Evolutionary conservation across 768 basidiomycete species (phyloP).

Genomic region (Rhizopogon vulgaris): DNA sequence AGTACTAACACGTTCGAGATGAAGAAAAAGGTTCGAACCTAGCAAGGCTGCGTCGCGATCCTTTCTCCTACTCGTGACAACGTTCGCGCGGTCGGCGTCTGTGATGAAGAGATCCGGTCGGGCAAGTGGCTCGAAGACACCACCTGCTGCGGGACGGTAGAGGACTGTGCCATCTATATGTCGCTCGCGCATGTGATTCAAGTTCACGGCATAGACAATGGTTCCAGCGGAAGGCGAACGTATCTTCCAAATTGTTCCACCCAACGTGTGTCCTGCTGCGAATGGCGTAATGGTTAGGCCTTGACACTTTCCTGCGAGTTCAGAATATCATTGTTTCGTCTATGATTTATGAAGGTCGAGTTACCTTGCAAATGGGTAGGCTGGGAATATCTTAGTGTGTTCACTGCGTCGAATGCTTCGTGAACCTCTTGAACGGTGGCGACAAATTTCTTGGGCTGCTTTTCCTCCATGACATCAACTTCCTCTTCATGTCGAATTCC

Average conservation of each 20-base stretch:
- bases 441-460: conserved; percentile 47
- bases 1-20: neutral
- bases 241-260: conserved; percentile 97
- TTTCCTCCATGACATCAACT: conserved; percentile 29
- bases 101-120: conserved; percentile 92
- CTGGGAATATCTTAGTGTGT: conserved; percentile 90
- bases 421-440: conserved; percentile 81
- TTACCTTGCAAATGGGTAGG: conserved; percentile 91
- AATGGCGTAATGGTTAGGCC: conserved; percentile 93
- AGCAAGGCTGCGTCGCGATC: conserved; percentile 88
- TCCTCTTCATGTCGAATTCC: conserved; percentile 73
- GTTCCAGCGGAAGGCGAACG: conserved; percentile 97
- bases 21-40: conserved; percentile 37
- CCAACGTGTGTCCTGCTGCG: conserved; percentile 90
- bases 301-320: conserved; percentile 71
- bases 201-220: conserved; percentile 87
- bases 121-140: conserved; percentile 79
- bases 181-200: conserved; percentile 95
- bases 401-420: conserved; percentile 88
- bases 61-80: conserved; percentile 81
- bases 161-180: conserved; percentile 93
- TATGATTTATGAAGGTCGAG: neutral
- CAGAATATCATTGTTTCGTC: neutral
- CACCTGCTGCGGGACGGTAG: conserved; percentile 65
- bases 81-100: conserved; percentile 78